Conservation (phyloP, 179 eudicot genomes). For the Vitellaria paradoxa region DNA sequence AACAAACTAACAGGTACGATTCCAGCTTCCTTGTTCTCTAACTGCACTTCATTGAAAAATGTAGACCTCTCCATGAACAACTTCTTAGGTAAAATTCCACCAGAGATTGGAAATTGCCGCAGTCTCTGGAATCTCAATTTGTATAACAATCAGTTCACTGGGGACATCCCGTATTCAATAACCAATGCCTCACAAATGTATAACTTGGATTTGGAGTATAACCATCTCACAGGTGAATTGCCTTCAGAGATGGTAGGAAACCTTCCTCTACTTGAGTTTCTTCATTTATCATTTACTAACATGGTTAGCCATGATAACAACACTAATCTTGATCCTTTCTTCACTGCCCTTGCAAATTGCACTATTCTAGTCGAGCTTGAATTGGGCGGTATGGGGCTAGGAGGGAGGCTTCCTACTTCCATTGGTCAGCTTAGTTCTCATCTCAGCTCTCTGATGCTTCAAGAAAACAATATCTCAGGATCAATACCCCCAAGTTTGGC, state of each 20-base stretch:
- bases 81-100: slow-evolving; percentile 32
- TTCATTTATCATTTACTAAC: slow-evolving; percentile 31
- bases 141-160: slow-evolving; percentile 30
- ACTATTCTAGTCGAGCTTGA: slow-evolving; percentile 23
- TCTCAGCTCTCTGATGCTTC: slow-evolving; percentile 16
- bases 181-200: slow-evolving; percentile 22
- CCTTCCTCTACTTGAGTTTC: slow-evolving; percentile 13
- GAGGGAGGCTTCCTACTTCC: slow-evolving; percentile 28
- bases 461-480: slow-evolving; percentile 31
- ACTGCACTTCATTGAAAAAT: slow-evolving; percentile 29
- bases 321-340: slow-evolving; percentile 37
- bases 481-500: slow-evolving; percentile 29
- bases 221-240: slow-evolving; percentile 28
- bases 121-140: slow-evolving; percentile 28
- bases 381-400: slow-evolving; percentile 34
- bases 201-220: slow-evolving; percentile 32
- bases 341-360: slow-evolving; percentile 30
- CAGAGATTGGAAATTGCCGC: slow-evolving; percentile 32
- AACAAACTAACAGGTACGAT: slow-evolving; percentile 30
- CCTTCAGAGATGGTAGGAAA: slow-evolving; percentile 26
- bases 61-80: slow-evolving; percentile 33
- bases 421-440: slow-evolving; percentile 14
- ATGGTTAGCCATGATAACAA: slow-evolving; percentile 33
- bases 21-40: slow-evolving; percentile 33
- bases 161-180: slow-evolving; percentile 34